Evolutionary conservation across 2,329 filamentous ascomycete species (phyloP).

Genomic region (Colletotrichum sp.): DNA sequence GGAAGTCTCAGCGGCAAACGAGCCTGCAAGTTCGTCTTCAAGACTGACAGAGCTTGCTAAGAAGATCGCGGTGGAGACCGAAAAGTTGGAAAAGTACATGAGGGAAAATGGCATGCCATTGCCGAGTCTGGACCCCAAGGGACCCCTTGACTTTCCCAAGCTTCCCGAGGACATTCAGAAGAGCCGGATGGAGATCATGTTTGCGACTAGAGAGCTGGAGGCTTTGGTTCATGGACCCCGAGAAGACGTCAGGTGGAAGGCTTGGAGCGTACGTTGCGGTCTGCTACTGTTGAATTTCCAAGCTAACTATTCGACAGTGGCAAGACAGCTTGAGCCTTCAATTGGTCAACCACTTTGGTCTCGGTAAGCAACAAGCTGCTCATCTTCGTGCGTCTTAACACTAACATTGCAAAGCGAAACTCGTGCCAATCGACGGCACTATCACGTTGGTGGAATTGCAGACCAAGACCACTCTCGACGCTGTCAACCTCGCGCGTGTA

Average conservation of each 20-base stretch:
- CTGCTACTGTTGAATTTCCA: background rate
- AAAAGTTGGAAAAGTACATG: constrained; percentile 54
- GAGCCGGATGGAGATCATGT: constrained; percentile 52
- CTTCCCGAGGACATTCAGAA: constrained; percentile 50
- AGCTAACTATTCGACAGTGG: constrained; percentile 39
- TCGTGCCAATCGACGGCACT: constrained; percentile 51
- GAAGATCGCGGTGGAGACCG: constrained; percentile 52
- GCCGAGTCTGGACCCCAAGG: constrained; percentile 50
- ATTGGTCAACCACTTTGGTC: constrained; percentile 53
- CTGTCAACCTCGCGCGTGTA: constrained; percentile 55
- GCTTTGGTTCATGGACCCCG: constrained; percentile 54
- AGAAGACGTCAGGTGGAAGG: constrained; percentile 56
- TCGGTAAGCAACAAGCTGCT: constrained; percentile 40
- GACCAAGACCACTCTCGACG: constrained; percentile 48
- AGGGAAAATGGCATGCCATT: constrained; percentile 43
- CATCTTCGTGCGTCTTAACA: background rate
- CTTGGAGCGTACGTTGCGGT: constrained; percentile 53
- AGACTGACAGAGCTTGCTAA: constrained; percentile 51
- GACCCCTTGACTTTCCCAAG: constrained; percentile 50
- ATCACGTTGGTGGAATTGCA: constrained; percentile 52
- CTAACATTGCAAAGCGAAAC: constrained; percentile 43
- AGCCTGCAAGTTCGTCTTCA: constrained; percentile 24
- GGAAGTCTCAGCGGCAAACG: background rate
- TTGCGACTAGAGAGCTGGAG: constrained; percentile 53
- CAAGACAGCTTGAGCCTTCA: constrained; percentile 56